Evolutionary conservation across 768 basidiomycete genomes (phyloP).

Genomic region (Gloeostereum incarnatum): DNA sequence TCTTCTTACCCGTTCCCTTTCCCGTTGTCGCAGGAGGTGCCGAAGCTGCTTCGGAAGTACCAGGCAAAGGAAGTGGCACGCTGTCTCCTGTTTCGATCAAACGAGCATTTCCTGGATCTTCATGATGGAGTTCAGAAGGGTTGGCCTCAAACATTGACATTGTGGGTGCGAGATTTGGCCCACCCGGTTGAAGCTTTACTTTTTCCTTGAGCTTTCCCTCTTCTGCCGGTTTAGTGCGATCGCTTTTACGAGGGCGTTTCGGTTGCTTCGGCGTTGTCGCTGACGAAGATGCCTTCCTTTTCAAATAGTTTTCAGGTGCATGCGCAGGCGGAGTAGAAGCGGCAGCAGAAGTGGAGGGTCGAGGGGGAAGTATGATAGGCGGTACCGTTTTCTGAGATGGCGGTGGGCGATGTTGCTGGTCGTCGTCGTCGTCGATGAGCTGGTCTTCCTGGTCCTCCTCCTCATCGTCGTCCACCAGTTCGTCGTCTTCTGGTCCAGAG

Average conservation of each 20-base stretch:
- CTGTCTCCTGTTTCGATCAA: background rate
- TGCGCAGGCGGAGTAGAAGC: too few species aligned
- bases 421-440: constrained; percentile 71
- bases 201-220: constrained; percentile 37
- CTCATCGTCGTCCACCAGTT: constrained; percentile 53
- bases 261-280: constrained; percentile 19
- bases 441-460: constrained; percentile 73
- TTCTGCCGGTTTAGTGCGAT: constrained; percentile 32
- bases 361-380: constrained; percentile 20
- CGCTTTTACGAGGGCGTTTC: constrained; percentile 45
- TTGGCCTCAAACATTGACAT: constrained; percentile 32
- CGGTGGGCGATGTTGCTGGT: too few species aligned
- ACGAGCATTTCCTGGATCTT: constrained; percentile 19
- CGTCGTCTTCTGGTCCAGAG: constrained; percentile 43
- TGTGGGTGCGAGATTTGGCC: constrained; percentile 26
- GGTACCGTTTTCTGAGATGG: constrained; percentile 20
- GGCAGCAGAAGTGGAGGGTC: constrained; percentile 16
- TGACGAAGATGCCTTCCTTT: too few species aligned
- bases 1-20: constrained; percentile 8
- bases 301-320: too few species aligned
- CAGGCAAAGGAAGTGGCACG: background rate
- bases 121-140: constrained; percentile 27
- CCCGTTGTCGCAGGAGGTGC: constrained; percentile 4
- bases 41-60: constrained; percentile 7
- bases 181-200: constrained; percentile 21